Percentiles rank a stretch among this genome's conserved stretches.
These are phyloP conservation scores for Rhizophagus sp. DNA, from an alignment of 192 early-diverging fungal genomes.

Conservation along the genomic window DNA sequence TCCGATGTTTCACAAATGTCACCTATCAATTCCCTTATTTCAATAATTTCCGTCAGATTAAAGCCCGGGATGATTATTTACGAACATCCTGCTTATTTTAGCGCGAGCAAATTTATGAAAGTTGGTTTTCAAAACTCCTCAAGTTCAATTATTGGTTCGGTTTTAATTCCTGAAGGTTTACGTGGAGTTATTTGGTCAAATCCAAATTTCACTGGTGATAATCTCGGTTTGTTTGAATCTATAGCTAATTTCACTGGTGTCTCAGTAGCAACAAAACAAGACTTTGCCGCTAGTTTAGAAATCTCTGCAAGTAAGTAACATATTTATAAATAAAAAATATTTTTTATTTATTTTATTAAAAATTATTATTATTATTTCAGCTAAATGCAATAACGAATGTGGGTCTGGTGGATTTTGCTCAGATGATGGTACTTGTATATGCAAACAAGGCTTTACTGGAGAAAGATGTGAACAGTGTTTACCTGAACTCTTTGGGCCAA, in stretches of 20 bases:
- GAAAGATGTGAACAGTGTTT: constrained; percentile 11
- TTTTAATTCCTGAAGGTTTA: constrained; percentile 3
- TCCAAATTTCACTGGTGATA: constrained; percentile 14
- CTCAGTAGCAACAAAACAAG: background rate
- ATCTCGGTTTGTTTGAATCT: constrained; percentile 26
- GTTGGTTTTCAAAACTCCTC: background rate
- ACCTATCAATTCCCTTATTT: background rate
- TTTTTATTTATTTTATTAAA: background rate
- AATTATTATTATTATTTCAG: background rate
- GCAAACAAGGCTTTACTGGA: constrained; percentile 16
- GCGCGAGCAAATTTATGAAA: constrained; percentile 17
- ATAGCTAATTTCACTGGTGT: constrained; percentile 21
- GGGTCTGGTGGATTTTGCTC: constrained; percentile 23
- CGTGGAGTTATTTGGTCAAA: constrained; percentile 10
- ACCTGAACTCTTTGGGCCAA: constrained; percentile 23
- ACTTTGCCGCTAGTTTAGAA: background rate
- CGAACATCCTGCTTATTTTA: constrained; percentile 25
- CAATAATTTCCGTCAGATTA: constrained; percentile 6
- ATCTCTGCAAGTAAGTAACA: background rate
- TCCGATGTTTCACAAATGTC: constrained; percentile 2
- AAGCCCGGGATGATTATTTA: constrained; percentile 26
- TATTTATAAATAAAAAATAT: background rate
- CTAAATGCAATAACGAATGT: constrained; percentile 19
- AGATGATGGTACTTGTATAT: constrained; percentile 5
- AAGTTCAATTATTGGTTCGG: constrained; percentile 2